These are phyloP conservation scores for Aegilops bicornis DNA, from an alignment of 176 grass and related monocot species.

Conservation along the genomic window DNA sequence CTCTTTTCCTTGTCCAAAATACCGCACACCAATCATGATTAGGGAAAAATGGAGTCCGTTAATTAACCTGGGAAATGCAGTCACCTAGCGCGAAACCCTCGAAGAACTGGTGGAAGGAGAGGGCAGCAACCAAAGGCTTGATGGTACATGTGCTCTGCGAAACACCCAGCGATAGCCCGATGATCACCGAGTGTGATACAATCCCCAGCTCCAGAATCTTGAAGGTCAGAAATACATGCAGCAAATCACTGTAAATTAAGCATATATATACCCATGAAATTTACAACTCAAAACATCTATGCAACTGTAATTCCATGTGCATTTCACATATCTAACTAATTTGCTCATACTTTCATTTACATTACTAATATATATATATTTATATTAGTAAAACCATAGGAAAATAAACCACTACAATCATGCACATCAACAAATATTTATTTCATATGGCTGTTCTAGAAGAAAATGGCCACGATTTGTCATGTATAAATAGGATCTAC, in stretches of 20 bases:
- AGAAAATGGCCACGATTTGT: no score
- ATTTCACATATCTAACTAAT: not conserved
- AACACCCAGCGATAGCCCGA: slow-evolving; percentile 69
- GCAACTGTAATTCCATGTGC: not conserved
- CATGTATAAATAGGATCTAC: no score
- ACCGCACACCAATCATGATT: not conserved
- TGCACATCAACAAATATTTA: no score
- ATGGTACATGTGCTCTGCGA: slow-evolving; percentile 70
- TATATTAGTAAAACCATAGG: no score
- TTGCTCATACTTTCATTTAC: no score
- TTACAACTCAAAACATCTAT: not conserved
- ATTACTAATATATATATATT: no score
- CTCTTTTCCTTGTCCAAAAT: not conserved
- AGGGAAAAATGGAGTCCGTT: not conserved
- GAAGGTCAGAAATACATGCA: not conserved
- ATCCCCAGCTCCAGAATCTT: slow-evolving; percentile 85
- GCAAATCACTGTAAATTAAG: not conserved
- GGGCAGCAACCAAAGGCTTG: slow-evolving; percentile 58
- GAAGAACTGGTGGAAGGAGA: slow-evolving; percentile 88
- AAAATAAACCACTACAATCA: no score
- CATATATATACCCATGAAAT: not conserved
- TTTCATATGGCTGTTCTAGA: no score
- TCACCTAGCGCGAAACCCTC: slow-evolving; percentile 75
- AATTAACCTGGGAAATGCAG: slow-evolving; percentile 67
- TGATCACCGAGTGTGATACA: slow-evolving; percentile 76